Evolutionary conservation across 345 rosid genomes (phyloP).

Genomic region (Erodium maritimum): DNA sequence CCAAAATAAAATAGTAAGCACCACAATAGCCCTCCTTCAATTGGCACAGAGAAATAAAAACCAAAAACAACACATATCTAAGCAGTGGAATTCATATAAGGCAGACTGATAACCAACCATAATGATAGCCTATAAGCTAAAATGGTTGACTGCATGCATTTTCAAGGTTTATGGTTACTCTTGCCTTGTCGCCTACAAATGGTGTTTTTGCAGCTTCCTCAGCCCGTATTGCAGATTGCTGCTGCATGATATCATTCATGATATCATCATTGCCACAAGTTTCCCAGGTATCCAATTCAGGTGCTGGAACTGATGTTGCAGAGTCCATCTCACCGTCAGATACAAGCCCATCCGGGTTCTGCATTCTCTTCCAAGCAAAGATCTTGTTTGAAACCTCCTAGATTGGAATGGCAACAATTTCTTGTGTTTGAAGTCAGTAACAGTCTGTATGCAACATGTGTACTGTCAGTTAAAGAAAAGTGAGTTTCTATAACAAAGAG

Average conservation of each 20-base stretch:
- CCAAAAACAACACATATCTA: background rate
- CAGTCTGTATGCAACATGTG: background rate
- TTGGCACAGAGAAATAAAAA: background rate
- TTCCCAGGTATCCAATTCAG: conserved; percentile 34
- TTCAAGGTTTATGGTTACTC: conserved; percentile 6
- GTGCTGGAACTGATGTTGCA: conserved; percentile 18
- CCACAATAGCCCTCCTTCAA: background rate
- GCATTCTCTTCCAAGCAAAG: conserved; percentile 27
- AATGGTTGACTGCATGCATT: background rate
- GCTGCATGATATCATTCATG: conserved; percentile 27
- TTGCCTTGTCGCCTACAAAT: conserved; percentile 77
- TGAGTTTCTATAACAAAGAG: background rate
- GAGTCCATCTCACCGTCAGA: conserved; percentile 28
- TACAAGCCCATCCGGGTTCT: conserved; percentile 30
- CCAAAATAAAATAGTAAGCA: too few species aligned
- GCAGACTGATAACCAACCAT: background rate
- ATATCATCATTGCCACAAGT: conserved; percentile 36
- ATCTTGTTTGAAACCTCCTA: background rate
- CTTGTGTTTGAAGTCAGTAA: background rate
- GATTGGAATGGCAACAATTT: background rate
- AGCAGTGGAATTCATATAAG: conserved; percentile 1
- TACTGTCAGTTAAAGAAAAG: background rate
- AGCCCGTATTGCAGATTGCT: conserved; percentile 37
- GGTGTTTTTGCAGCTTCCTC: conserved; percentile 55
- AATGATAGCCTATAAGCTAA: background rate